Conservation (phyloP, 2,329 filamentous ascomycete species). For the Xylariaceae sp. region DNA sequence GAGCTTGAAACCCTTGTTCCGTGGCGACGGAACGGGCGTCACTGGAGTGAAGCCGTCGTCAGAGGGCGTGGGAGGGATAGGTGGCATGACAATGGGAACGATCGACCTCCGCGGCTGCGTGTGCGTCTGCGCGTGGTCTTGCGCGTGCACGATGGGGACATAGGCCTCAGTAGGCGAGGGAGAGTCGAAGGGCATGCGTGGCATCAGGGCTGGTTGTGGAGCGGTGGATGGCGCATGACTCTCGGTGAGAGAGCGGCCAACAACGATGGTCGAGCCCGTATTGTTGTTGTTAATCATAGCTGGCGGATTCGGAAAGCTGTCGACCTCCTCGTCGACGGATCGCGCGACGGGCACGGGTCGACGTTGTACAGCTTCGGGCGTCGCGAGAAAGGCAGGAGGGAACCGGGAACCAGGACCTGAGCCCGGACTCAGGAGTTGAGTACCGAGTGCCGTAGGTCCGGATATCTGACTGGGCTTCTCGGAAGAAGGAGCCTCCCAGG, state of each 20-base stretch:
- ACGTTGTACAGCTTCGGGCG: slow-evolving; percentile 21
- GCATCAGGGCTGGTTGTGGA: slow-evolving; percentile 2
- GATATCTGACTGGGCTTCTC: slow-evolving; percentile 14
- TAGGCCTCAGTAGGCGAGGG: slow-evolving; percentile 17
- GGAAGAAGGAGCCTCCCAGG: slow-evolving; percentile 2
- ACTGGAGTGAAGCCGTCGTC: slow-evolving; percentile 26
- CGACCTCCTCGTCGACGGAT: slow-evolving; percentile 15
- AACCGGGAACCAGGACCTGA: slow-evolving; percentile 15
- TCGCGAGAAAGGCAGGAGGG: slow-evolving; percentile 16
- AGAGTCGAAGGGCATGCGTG: slow-evolving; percentile 1
- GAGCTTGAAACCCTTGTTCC: slow-evolving; percentile 13
- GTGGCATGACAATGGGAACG: slow-evolving; percentile 10
- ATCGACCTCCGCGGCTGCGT: slow-evolving; percentile 6
- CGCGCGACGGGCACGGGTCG: slow-evolving; percentile 15
- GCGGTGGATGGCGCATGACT: slow-evolving; percentile 3
- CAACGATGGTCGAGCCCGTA: slow-evolving; percentile 8
- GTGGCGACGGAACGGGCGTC: slow-evolving; percentile 19
- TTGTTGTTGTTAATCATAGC: slow-evolving; percentile 3
- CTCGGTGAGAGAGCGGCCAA: slow-evolving; percentile 13
- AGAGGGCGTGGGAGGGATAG: slow-evolving; percentile 18
- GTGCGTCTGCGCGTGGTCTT: slow-evolving; percentile 8
- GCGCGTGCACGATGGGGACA: slow-evolving; percentile 24
- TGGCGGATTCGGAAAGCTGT: not conserved
- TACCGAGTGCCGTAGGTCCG: slow-evolving; percentile 21
- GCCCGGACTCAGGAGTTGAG: slow-evolving; percentile 11